Evolutionary conservation across 495 filamentous ascomycete genomes (phyloP), one percentile per base, ranked within the genome.

Genomic region (Astrocystis sublimbata): DNA sequence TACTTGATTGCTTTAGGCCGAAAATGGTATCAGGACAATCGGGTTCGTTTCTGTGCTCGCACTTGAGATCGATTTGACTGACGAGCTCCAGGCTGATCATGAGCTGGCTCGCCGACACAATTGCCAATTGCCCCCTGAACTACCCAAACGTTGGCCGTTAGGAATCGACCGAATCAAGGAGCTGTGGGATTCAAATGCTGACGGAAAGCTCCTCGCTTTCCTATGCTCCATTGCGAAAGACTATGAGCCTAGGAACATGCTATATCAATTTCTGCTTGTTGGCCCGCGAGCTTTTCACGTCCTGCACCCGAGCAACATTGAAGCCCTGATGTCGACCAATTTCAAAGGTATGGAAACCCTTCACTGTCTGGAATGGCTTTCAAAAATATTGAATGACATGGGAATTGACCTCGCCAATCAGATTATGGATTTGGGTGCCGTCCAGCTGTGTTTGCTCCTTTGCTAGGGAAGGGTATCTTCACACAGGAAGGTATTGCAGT

Each of bases 91-190:
- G 46, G 26, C 13, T 13, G 26, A 50, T 50, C 17, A 17, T 31
- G 46, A 50, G 46, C 26, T 50, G 4, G 6, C 7, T 17, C 46
- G 24, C 5, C 45, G 8, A 13, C 23, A 49, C 45, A 49, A 49
- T 30, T 79, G 78, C 54, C 57, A 76, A 53, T 67, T 65, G 23
- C 73, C 76, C 23, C 69, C 65, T 19, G 62, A 68, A 31, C 52
- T 73, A 10, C 65, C 74, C 9, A 73, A 71, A 21, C 69, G 69
- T 63, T 79, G 75, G 73, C 76, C 74, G 3, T 61, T 78, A 0
- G 75, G 74, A n/a, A 63, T 78, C 51, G 74, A 79, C 42, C 62
- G 76, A 31, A 73, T 79, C 43, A 67, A 70, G 56, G 64, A 75
- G 52, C 65, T 75, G 24, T 75, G 70, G 65, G 49, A 67, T 8